Evolutionary conservation across 106 monocot genomes (phyloP).

Genomic region (Narthecium ossifragum): DNA sequence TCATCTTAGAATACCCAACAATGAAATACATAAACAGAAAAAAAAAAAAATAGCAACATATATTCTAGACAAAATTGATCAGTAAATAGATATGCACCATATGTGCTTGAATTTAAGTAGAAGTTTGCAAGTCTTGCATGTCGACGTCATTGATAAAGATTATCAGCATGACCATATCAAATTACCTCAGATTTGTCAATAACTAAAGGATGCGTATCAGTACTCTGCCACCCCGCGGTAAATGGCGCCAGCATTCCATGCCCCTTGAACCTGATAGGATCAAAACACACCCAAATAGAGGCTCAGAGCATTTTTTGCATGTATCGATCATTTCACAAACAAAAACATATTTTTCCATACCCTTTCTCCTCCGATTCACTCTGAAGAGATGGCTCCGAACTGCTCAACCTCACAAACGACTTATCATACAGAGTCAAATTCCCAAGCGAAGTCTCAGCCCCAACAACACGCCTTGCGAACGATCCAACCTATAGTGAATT

Average conservation of each 20-base stretch:
- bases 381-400: conserved; percentile 24
- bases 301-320: neutral
- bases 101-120: neutral
- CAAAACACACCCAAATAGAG: neutral
- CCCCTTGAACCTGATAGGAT: conserved; percentile 64
- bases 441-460: neutral
- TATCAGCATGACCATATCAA: neutral
- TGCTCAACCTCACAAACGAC: conserved; percentile 17
- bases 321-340: neutral
- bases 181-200: conserved; percentile 86
- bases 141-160: neutral
- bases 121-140: no score
- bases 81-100: neutral
- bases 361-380: conserved; percentile 15
- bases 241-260: conserved; percentile 98
- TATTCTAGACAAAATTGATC: neutral
- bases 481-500: neutral
- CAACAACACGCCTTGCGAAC: neutral
- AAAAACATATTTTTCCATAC: conserved; percentile 11
- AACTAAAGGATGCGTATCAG: conserved; percentile 69
- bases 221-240: conserved; percentile 97
- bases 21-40: neutral
- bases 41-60: neutral
- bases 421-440: neutral
- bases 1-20: no score